Evolutionary conservation across 2,329 filamentous ascomycete species (phyloP).

Genomic region (Amylocarpus encephaloides): DNA sequence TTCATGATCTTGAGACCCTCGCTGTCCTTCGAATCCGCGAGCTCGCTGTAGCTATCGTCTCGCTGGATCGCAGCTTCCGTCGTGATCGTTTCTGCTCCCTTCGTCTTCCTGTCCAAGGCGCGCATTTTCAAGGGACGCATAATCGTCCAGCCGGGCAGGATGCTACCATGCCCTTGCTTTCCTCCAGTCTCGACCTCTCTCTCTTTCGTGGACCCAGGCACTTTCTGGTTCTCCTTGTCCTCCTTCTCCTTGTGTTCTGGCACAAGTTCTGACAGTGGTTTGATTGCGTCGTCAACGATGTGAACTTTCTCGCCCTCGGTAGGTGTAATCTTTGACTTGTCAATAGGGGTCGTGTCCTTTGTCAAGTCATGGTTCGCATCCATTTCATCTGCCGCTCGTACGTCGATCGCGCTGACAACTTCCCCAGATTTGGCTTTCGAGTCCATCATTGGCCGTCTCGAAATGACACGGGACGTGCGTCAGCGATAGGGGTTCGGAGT

Average conservation of each 20-base stretch:
- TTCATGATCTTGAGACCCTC: slow-evolving; percentile 15
- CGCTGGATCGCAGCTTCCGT: slow-evolving; percentile 4
- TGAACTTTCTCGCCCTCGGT: too few species aligned
- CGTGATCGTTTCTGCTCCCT: slow-evolving; percentile 2
- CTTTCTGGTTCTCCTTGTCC: background rate
- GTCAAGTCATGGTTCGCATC: background rate
- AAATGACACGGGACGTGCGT: too few species aligned
- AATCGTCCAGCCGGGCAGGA: slow-evolving; percentile 22
- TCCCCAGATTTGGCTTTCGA: too few species aligned
- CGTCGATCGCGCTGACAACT: too few species aligned
- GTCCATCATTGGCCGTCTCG: too few species aligned
- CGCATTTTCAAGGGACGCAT: slow-evolving; percentile 22
- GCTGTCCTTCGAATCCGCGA: slow-evolving; percentile 9
- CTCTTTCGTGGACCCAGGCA: background rate
- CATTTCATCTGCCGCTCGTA: background rate
- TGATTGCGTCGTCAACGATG: background rate
- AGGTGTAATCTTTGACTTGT: too few species aligned
- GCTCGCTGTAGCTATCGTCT: slow-evolving; percentile 4
- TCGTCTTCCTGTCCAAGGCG: slow-evolving; percentile 10
- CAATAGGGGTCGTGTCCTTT: too few species aligned
- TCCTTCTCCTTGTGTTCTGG: background rate
- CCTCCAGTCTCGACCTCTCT: slow-evolving; percentile 4
- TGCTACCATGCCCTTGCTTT: slow-evolving; percentile 4
- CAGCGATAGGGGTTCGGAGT: too few species aligned
- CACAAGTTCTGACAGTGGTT: background rate